Evolutionary conservation across 179 eudicot genomes (phyloP).

Genomic region (Heliamphora ciliata): DNA sequence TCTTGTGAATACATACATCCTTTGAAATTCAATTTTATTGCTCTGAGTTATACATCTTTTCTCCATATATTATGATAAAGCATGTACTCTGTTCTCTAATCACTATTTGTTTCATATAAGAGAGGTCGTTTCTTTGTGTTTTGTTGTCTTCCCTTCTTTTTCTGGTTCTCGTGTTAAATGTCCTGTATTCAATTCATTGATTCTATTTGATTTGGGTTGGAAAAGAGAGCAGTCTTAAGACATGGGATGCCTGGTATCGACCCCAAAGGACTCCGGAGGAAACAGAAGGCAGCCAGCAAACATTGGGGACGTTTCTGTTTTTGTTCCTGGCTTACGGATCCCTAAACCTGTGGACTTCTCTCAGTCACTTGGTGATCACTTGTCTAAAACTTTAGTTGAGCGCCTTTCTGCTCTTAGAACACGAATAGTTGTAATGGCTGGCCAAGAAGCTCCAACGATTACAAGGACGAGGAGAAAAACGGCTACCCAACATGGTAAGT

Average conservation of each 20-base stretch:
- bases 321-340: constrained; percentile 80
- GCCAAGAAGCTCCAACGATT: constrained; percentile 86
- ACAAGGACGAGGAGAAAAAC: constrained; percentile 71
- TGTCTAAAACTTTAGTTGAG: constrained; percentile 56
- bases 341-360: constrained; percentile 80
- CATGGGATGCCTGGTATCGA: constrained; percentile 87
- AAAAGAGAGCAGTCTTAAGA: constrained; percentile 15
- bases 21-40: neutral
- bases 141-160: neutral
- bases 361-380: constrained; percentile 45
- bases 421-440: constrained; percentile 88
- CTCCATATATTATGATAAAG: neutral
- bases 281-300: constrained; percentile 73
- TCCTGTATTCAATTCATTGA: neutral
- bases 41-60: neutral
- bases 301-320: constrained; percentile 79
- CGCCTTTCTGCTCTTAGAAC: constrained; percentile 87
- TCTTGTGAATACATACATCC: constrained; percentile 21
- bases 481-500: constrained; percentile 88
- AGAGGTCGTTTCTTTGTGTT: constrained; percentile 1
- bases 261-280: constrained; percentile 58
- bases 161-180: neutral
- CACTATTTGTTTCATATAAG: neutral
- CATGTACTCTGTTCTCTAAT: neutral
- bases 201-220: neutral